These are phyloP conservation scores for Fraxinus ornus DNA, from an alignment of 305 asterid genomes.

Conservation along the genomic window DNA sequence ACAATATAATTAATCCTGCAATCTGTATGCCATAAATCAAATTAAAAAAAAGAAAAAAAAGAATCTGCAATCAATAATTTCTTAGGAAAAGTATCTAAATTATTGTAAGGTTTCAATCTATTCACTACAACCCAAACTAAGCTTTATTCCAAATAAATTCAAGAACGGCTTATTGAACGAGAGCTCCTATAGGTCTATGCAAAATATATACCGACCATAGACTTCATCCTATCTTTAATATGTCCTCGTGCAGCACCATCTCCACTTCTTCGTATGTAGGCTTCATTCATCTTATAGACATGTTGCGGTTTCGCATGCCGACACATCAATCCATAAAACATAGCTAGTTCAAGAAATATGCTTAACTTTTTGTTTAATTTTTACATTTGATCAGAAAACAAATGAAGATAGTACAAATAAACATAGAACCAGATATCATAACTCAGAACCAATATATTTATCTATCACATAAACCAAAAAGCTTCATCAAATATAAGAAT, in stretches of 20 bases:
- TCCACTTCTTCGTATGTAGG: neutral
- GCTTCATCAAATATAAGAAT: neutral
- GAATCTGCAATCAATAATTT: neutral
- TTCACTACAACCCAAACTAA: neutral
- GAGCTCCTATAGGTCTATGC: neutral
- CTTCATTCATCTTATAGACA: neutral
- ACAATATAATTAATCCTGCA: constrained; percentile 3
- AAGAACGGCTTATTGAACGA: neutral
- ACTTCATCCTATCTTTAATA: neutral
- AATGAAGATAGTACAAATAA: neutral
- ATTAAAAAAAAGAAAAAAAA: neutral
- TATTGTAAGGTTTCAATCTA: neutral
- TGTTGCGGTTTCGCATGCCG: neutral
- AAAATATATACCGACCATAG: neutral
- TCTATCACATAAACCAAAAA: neutral
- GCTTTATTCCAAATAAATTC: neutral
- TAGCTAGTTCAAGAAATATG: neutral
- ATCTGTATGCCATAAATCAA: neutral
- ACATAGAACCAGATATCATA: neutral
- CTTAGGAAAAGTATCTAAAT: neutral
- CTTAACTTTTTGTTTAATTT: constrained; percentile 2
- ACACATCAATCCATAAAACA: neutral
- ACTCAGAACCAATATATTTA: neutral
- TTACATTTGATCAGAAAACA: neutral
- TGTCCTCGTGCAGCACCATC: neutral